Base-by-base conservation (phyloP, 305 asterid genomes). In the Lippia alba region DNA sequence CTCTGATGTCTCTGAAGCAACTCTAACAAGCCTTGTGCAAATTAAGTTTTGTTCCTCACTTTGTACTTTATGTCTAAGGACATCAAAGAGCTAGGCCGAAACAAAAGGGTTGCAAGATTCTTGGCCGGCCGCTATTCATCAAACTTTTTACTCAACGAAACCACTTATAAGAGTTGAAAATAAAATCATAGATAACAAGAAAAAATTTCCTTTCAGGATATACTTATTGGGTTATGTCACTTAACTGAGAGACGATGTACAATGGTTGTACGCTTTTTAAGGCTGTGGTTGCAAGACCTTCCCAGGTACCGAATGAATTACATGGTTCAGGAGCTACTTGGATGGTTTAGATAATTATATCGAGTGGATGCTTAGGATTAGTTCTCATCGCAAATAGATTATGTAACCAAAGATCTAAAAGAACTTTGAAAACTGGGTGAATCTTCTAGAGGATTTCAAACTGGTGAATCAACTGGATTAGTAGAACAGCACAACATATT, bases 51-150 rank as follows among this genome's bases (percentile, higher is more conserved):
- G 17, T 58, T 62, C 54, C 51, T 41, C 33, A 34, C 15, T 55
- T 55, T 61, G 55, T 54, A 53, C 74, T 61, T 6, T 4, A 30
- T 36, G 41, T 12, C 53, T 36, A 39, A 39, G 45, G 61, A 50
- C 54, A 33, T 61, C 30, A 10, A 11, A 50, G 51, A 20, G 36
- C 56, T 46, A 8, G 49, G 62, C 40, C 17, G 61, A 48, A 49
- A 33, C 14, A 34, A 41, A 48, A n/a, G 60, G 24, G 5, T 67
- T 67, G 45, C 33, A 8, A 14, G 44, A 39, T 20, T 0, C 20
- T n/a, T 2, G 66, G 4, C 48, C 12, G 34, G 3, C 5, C 5
- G 32, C 16, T 36, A 4, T 36, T 4, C 41, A 4, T 2, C 9
- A 60, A 15, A 39, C 32, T 7, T 44, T 3, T 44, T 44, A 8